These are phyloP conservation scores for Skeletonema costatum DNA, from an alignment of 108 stramenopile species.

Conservation along the genomic window DNA sequence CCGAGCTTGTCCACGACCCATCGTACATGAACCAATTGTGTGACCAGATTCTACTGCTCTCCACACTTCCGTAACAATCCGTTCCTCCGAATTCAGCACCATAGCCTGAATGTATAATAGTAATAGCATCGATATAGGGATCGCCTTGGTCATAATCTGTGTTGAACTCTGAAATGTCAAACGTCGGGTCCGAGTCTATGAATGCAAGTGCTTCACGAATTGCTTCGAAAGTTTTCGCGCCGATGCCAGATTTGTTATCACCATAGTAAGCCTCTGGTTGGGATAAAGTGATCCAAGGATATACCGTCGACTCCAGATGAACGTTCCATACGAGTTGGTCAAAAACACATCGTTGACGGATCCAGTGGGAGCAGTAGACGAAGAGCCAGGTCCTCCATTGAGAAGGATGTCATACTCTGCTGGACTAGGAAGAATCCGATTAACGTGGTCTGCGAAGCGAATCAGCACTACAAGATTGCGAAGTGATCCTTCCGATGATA, in stretches of 20 bases:
- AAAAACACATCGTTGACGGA: conserved; percentile 25
- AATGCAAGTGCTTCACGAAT: conserved; percentile 21
- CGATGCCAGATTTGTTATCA: conserved; percentile 38
- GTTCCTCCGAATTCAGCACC: conserved; percentile 64
- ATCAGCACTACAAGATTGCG: conserved; percentile 59
- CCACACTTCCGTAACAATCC: conserved; percentile 44
- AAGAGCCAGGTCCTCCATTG: conserved; percentile 44
- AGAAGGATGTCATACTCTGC: conserved; percentile 45
- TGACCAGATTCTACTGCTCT: conserved; percentile 40
- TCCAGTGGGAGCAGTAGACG: conserved; percentile 40
- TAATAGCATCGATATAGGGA: conserved; percentile 50
- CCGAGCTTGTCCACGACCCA: neutral
- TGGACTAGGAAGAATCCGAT: conserved; percentile 41
- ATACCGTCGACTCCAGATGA: conserved; percentile 38
- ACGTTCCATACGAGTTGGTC: conserved; percentile 38
- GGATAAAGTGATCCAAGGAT: conserved; percentile 48
- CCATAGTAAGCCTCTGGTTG: conserved; percentile 56
- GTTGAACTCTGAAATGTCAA: conserved; percentile 33
- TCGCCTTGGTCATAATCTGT: conserved; percentile 11
- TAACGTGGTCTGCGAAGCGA: conserved; percentile 56
- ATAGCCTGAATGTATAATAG: conserved; percentile 75
- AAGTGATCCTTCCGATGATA: conserved; percentile 4
- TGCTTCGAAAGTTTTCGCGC: conserved; percentile 17
- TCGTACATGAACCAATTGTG: conserved; percentile 49
- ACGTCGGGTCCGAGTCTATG: neutral